A percentile compares a stretch with the other conserved stretches of the same genome.
Conservation (phyloP, 345 rosid species). For the Tarenaya hassleriana region DNA sequence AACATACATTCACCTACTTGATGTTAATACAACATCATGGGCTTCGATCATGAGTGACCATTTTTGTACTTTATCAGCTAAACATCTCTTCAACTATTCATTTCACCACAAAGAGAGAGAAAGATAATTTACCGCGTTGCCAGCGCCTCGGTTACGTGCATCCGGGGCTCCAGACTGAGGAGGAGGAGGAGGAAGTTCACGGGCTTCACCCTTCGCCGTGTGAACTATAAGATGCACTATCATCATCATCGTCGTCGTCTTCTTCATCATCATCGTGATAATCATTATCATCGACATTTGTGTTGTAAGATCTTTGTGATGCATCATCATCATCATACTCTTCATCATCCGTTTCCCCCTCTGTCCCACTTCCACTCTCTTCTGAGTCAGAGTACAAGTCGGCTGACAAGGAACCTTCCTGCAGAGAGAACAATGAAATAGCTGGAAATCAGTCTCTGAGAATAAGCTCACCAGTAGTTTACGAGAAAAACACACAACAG, state of each 20-base stretch:
- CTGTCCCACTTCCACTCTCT: slow-evolving; percentile 74
- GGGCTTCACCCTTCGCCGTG: slow-evolving; percentile 47
- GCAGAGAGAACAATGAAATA: slow-evolving; percentile 32
- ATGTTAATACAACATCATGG: too few species aligned
- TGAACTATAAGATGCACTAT: slow-evolving; percentile 44
- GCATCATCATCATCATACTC: slow-evolving; percentile 61
- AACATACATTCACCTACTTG: neutral
- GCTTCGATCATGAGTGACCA: neutral
- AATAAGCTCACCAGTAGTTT: slow-evolving; percentile 11
- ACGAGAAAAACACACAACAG: neutral
- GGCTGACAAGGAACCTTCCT: slow-evolving; percentile 75
- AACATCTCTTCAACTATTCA: neutral
- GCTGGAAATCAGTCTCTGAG: slow-evolving; percentile 24
- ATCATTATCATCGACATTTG: slow-evolving; percentile 43
- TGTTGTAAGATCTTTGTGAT: slow-evolving; percentile 30
- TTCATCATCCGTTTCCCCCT: slow-evolving; percentile 77
- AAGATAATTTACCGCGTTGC: slow-evolving; percentile 41
- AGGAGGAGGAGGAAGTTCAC: slow-evolving; percentile 27
- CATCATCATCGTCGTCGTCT: slow-evolving; percentile 48
- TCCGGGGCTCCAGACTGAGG: slow-evolving; percentile 28
- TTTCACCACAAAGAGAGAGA: neutral
- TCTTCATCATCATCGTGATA: slow-evolving; percentile 33
- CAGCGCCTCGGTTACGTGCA: slow-evolving; percentile 33
- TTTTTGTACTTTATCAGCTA: neutral
- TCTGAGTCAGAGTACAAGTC: slow-evolving; percentile 79